Conservation (phyloP, 495 filamentous ascomycete species). For the Stereocaulon alpinum region DNA sequence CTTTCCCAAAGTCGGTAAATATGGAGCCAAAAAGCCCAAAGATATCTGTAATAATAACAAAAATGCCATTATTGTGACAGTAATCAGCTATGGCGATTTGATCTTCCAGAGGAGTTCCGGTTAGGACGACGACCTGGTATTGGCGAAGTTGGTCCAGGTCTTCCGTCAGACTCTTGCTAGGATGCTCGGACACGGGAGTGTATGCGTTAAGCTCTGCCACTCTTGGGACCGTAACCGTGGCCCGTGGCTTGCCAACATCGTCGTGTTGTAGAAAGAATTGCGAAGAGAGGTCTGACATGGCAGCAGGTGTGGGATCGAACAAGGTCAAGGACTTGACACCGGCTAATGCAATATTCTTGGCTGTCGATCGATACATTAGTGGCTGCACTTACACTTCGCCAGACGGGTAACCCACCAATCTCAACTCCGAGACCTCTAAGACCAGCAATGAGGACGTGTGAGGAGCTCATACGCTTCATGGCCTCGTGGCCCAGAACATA, state of each 20-base stretch:
- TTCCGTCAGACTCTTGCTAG: conserved; percentile 50
- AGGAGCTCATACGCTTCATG: conserved; percentile 98
- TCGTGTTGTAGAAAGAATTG: conserved; percentile 89
- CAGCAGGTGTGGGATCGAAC: conserved; percentile 69
- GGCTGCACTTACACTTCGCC: not conserved
- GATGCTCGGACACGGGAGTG: conserved; percentile 72
- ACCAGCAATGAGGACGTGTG: conserved; percentile 86
- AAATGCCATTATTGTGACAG: conserved; percentile 86
- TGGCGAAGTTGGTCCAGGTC: conserved; percentile 69
- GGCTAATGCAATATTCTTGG: conserved; percentile 97
- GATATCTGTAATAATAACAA: conserved; percentile 74
- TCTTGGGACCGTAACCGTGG: conserved; percentile 72
- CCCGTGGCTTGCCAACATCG: conserved; percentile 89
- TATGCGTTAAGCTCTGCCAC: conserved; percentile 95
- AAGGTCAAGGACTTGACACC: conserved; percentile 86
- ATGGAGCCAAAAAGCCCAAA: conserved; percentile 91
- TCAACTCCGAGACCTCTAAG: conserved; percentile 92
- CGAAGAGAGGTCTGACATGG: conserved; percentile 79
- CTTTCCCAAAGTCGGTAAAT: conserved; percentile 95
- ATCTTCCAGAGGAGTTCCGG: conserved; percentile 65
- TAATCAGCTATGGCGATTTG: conserved; percentile 81
- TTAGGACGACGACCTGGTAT: conserved; percentile 89
- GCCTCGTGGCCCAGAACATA: conserved; percentile 98
- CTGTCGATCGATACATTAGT: conserved; percentile 30
- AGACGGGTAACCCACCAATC: conserved; percentile 49